These are phyloP conservation scores for Solidago caesia DNA, from an alignment of 129 eudicot species.

Conservation along the genomic window DNA sequence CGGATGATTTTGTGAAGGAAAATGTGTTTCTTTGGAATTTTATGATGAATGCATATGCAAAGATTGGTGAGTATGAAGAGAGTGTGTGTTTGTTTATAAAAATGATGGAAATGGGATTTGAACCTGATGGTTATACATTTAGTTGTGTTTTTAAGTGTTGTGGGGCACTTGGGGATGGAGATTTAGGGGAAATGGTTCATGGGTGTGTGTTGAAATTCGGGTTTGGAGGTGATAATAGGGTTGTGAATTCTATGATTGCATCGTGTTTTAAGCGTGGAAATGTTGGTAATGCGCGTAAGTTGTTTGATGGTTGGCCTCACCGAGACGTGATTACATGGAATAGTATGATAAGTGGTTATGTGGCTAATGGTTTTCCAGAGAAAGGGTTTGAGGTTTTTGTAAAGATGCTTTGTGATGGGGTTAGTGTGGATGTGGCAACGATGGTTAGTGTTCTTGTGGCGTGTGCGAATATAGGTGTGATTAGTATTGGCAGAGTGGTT, in stretches of 20 bases:
- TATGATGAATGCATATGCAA: constrained; percentile 61
- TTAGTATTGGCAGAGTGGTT: constrained; percentile 30
- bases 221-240: constrained; percentile 46
- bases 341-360: constrained; percentile 62
- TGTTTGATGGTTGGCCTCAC: constrained; percentile 59
- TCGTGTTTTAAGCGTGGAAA: constrained; percentile 46
- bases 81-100: constrained; percentile 43
- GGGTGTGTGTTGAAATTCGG: constrained; percentile 44
- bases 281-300: constrained; percentile 37
- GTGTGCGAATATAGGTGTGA: constrained; percentile 30
- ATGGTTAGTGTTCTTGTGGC: constrained; percentile 52
- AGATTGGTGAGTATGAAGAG: constrained; percentile 47
- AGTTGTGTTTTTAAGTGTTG: constrained; percentile 55
- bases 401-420: constrained; percentile 37
- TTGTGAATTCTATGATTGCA: constrained; percentile 56
- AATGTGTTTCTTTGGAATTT: constrained; percentile 71
- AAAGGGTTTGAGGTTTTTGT: constrained; percentile 45
- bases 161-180: constrained; percentile 32
- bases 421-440: constrained; percentile 49
- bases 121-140: constrained; percentile 55
- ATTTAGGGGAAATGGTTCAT: constrained; percentile 48
- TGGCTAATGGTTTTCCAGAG: constrained; percentile 34
- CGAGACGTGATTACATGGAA: constrained; percentile 71
- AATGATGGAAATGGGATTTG: constrained; percentile 50
- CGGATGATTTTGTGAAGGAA: constrained; percentile 35